Conservation (phyloP, 192 early-diverging fungal species). For the Coemansia sp. region DNA sequence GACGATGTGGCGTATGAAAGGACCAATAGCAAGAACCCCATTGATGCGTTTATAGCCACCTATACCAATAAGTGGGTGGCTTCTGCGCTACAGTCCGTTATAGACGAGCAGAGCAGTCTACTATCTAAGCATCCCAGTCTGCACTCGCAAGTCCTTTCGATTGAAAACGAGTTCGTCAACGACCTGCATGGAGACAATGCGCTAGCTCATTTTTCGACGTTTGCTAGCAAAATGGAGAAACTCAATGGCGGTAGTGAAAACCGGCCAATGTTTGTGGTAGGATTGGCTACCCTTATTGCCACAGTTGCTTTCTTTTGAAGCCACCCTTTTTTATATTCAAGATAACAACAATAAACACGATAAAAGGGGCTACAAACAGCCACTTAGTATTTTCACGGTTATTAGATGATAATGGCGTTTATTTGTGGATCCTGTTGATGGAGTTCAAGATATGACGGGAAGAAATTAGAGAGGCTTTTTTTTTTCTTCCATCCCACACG, state of each 20-base stretch:
- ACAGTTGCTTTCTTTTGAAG: neutral
- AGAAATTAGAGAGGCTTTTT: neutral
- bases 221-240: neutral
- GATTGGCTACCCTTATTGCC: neutral
- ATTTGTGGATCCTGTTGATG: neutral
- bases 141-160: neutral
- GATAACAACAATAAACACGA: no score
- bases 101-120: neutral
- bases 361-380: neutral
- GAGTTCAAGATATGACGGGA: neutral
- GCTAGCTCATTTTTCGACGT: neutral
- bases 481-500: neutral
- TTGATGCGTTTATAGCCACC: conserved; percentile 1
- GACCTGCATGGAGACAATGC: neutral
- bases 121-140: neutral
- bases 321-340: neutral
- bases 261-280: neutral
- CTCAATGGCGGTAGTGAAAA: neutral
- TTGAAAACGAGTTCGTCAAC: neutral
- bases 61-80: neutral
- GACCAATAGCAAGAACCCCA: neutral
- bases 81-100: neutral
- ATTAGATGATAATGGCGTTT: neutral
- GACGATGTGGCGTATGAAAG: neutral
- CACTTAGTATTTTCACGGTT: neutral